phyloP scores from a whole-genome alignment of 2,329 filamentous ascomycete species.

The Colletotrichum aenigma region DNA sequence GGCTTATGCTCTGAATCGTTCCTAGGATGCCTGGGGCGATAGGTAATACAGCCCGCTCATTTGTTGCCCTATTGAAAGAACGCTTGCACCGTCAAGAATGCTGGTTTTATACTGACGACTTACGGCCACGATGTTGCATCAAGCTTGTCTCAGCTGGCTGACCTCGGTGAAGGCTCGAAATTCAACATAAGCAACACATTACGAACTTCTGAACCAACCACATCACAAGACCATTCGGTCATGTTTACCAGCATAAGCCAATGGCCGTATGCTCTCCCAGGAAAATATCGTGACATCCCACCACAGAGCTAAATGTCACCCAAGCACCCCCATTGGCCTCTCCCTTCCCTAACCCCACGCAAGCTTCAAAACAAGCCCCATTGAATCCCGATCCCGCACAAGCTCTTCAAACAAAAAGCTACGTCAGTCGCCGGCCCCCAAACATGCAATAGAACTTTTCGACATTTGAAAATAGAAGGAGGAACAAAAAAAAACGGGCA shows the following conservation, averaged over 20 bases:
- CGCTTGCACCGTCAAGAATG: not conserved
- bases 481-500: not conserved
- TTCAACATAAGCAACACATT: fast-evolving
- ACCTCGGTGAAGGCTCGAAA: not conserved
- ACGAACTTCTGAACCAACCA: not conserved
- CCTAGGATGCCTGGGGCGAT: not conserved
- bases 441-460: not conserved
- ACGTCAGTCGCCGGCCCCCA: not conserved
- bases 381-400: not conserved
- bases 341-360: not conserved
- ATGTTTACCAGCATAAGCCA: not conserved
- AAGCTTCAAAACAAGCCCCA: not conserved
- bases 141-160: not conserved
- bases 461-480: not conserved
- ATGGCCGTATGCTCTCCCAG: not conserved
- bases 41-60: not conserved
- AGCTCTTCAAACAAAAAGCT: not conserved
- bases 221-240: fast-evolving
- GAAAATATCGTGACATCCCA: not conserved
- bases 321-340: not conserved
- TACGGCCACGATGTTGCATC: not conserved
- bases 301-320: not conserved
- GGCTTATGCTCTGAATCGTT: not conserved
- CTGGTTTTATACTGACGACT: not conserved
- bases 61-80: not conserved